These are phyloP conservation scores for Termitomyces sp. DNA, from an alignment of 768 basidiomycete genomes.

Conservation along the genomic window DNA sequence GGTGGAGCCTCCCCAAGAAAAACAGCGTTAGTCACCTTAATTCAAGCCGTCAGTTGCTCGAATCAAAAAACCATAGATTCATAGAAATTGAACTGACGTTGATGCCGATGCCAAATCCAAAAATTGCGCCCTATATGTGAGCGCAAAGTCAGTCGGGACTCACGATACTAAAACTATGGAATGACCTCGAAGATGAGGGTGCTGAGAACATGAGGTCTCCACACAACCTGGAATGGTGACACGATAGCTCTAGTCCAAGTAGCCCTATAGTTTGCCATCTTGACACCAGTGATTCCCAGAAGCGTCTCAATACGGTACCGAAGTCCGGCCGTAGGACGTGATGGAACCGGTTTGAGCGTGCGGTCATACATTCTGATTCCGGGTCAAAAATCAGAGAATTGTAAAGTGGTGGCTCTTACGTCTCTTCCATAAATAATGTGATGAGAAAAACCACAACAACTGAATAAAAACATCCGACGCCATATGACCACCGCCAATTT, in stretches of 20 bases:
- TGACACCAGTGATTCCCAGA: slow-evolving; percentile 55
- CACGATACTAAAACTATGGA: not conserved
- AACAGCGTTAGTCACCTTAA: slow-evolving; percentile 57
- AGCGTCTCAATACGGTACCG: slow-evolving; percentile 52
- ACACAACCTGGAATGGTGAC: slow-evolving; percentile 45
- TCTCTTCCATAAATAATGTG: slow-evolving; percentile 58
- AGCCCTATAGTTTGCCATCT: slow-evolving; percentile 50
- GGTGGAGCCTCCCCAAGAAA: slow-evolving; percentile 54
- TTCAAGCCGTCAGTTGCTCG: not conserved
- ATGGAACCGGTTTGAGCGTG: slow-evolving; percentile 43
- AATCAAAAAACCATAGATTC: not conserved
- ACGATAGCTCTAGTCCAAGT: slow-evolving; percentile 41
- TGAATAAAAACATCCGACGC: slow-evolving; percentile 56
- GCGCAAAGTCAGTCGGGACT: not conserved
- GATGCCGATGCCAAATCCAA: slow-evolving; percentile 62
- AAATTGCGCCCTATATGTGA: slow-evolving; percentile 37
- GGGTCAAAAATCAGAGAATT: not conserved
- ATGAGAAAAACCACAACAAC: slow-evolving; percentile 51
- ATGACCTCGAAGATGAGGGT: slow-evolving; percentile 48
- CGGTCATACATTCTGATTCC: slow-evolving; percentile 58
- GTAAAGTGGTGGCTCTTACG: slow-evolving; percentile 30
- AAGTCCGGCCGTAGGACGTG: slow-evolving; percentile 32
- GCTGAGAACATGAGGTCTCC: slow-evolving; percentile 55
- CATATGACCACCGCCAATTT: slow-evolving; percentile 63
- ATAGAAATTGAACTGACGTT: slow-evolving; percentile 31